Conservation (phyloP, 2,329 filamentous ascomycete species). For the Colletotrichum sidae region DNA sequence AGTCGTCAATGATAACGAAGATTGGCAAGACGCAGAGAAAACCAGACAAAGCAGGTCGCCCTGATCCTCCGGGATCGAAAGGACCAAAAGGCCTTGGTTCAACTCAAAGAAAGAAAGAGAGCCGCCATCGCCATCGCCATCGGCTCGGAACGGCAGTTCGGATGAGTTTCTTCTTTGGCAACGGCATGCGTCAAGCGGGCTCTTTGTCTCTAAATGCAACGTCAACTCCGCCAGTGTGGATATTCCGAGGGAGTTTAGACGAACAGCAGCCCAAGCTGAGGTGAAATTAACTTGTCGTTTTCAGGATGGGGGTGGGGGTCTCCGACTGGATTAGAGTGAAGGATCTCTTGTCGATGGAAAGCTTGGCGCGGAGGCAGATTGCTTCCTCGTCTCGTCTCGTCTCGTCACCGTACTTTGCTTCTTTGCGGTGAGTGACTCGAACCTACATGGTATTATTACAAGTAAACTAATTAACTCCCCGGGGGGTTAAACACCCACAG, state of each 20-base stretch:
- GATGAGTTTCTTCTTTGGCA: conserved; percentile 23
- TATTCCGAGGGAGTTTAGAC: conserved; percentile 13
- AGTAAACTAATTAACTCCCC: too few relatives aligned
- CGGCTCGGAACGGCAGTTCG: conserved; percentile 12
- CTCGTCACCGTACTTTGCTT: background rate
- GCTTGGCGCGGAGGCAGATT: conserved; percentile 29
- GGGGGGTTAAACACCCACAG: too few relatives aligned
- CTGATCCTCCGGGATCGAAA: background rate
- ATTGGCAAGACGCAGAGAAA: conserved; percentile 12
- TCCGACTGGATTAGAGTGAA: conserved; percentile 8
- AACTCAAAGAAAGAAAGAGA: background rate
- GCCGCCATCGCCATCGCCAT: background rate
- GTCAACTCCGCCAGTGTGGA: conserved; percentile 19
- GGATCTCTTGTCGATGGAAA: conserved; percentile 18
- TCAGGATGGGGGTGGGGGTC: conserved; percentile 10
- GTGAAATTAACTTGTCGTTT: conserved; percentile 27
- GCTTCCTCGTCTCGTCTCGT: conserved; percentile 1
- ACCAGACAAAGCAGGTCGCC: conserved; percentile 25
- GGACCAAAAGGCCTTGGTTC: conserved; percentile 3
- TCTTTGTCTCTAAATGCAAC: conserved; percentile 16
- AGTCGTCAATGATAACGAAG: conserved; percentile 19
- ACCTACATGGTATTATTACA: too few relatives aligned
- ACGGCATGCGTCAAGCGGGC: conserved; percentile 19
- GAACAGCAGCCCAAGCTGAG: conserved; percentile 16
- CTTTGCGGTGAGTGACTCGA: background rate